Conservation (phyloP, 345 rosid species). For the Angophora floribunda region DNA sequence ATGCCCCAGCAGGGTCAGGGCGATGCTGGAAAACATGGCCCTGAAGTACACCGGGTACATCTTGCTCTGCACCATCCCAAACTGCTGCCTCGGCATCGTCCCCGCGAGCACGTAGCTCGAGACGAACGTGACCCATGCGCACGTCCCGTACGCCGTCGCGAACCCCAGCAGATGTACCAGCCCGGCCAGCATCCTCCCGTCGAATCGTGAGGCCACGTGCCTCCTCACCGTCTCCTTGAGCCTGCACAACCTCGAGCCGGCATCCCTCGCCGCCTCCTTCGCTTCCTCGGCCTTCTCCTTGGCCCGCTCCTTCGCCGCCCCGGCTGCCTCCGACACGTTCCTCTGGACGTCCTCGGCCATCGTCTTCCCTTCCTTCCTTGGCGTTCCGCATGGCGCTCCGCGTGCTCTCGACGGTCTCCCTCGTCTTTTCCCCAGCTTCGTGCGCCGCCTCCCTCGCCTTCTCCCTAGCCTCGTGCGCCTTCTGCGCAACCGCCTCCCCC, state of each 20-base stretch:
- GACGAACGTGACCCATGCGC: slow-evolving; percentile 72
- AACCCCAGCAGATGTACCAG: slow-evolving; percentile 36
- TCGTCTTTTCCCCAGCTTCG: not conserved
- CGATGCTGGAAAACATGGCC: slow-evolving; percentile 26
- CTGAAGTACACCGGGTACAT: slow-evolving; percentile 64
- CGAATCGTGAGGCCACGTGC: not conserved
- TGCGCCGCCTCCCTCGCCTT: not conserved
- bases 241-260: not conserved
- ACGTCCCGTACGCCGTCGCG: slow-evolving; percentile 49
- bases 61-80: slow-evolving; percentile 77
- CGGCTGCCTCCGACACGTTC: not conserved
- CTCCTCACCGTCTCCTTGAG: not conserved
- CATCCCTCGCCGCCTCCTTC: not conserved
- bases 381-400: not conserved
- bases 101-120: slow-evolving; percentile 50
- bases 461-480: not conserved
- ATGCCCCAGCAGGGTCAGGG: slow-evolving; percentile 46
- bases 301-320: not conserved
- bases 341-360: not conserved
- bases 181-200: slow-evolving; percentile 6
- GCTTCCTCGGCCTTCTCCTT: not conserved
- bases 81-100: slow-evolving; percentile 55
- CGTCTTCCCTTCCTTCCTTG: not conserved
- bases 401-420: not conserved
- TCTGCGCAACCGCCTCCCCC: not conserved